phyloP scores from a whole-genome alignment of 73 alveolate species.

The Paramecium octaurelia region DNA sequence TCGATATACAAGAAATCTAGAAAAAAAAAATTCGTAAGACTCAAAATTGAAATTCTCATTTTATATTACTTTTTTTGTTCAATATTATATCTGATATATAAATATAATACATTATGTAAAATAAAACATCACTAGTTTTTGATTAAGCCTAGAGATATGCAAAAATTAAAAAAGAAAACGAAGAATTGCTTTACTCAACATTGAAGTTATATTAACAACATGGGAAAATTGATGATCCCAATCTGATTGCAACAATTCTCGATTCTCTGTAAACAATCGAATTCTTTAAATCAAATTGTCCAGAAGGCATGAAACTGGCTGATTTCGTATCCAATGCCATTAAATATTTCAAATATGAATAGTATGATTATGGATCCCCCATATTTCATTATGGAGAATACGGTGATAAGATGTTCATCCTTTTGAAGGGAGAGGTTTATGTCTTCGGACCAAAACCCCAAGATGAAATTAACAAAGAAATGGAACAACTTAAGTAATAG shows the following conservation, averaged over 20 bases:
- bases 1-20: slow-evolving; percentile 64
- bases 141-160: neutral
- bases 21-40: neutral
- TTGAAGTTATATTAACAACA: neutral
- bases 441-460: neutral
- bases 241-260: neutral
- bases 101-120: neutral
- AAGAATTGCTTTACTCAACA: neutral
- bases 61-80: neutral
- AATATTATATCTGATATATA: neutral
- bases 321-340: neutral
- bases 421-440: slow-evolving; percentile 20
- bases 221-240: neutral
- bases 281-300: slow-evolving; percentile 20
- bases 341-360: slow-evolving; percentile 17
- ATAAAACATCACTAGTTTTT: neutral
- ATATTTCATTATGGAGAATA: slow-evolving; percentile 32
- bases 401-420: slow-evolving; percentile 26
- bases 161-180: neutral
- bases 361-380: neutral
- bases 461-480: neutral
- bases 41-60: neutral
- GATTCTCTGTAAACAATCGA: neutral
- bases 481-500: neutral
- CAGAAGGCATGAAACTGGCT: neutral